phyloP scores from a whole-genome alignment of 2,329 filamentous ascomycete species.

The Stagonosporopsis rhizophila region DNA sequence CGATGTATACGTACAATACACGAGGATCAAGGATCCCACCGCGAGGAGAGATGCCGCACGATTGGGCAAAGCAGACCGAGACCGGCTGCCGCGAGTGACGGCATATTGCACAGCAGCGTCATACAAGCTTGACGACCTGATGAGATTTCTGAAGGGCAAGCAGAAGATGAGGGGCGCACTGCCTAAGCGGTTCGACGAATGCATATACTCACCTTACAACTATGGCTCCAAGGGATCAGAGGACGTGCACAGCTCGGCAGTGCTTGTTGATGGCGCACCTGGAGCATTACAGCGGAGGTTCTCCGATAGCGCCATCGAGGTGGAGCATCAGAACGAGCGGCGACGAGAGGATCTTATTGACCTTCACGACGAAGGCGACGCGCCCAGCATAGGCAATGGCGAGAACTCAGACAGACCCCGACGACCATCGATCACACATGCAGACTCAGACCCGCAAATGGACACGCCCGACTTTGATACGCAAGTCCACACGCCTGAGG shows the following conservation, averaged over 20 bases:
- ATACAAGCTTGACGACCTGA: slow-evolving; percentile 87
- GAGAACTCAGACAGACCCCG: slow-evolving; percentile 33
- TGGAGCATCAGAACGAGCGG: slow-evolving; percentile 65
- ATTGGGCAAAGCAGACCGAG: slow-evolving; percentile 90
- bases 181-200: slow-evolving; percentile 95
- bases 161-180: slow-evolving; percentile 78
- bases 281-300: slow-evolving; percentile 68
- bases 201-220: slow-evolving; percentile 92
- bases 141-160: slow-evolving; percentile 88
- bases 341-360: slow-evolving; percentile 70
- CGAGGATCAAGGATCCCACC: slow-evolving; percentile 94
- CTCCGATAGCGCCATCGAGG: slow-evolving; percentile 74
- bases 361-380: slow-evolving; percentile 56
- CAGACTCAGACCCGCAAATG: slow-evolving; percentile 43
- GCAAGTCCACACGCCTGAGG: slow-evolving; percentile 86
- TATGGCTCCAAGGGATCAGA: slow-evolving; percentile 64
- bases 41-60: slow-evolving; percentile 90
- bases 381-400: slow-evolving; percentile 34
- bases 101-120: slow-evolving; percentile 95
- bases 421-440: slow-evolving; percentile 37
- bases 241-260: slow-evolving; percentile 44
- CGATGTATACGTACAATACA: slow-evolving; percentile 98
- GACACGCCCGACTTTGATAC: slow-evolving; percentile 79
- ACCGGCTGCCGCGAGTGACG: slow-evolving; percentile 86
- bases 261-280: slow-evolving; percentile 36